These are phyloP conservation scores for Adansonia digitata DNA, from an alignment of 345 rosid species.

Conservation along the genomic window DNA sequence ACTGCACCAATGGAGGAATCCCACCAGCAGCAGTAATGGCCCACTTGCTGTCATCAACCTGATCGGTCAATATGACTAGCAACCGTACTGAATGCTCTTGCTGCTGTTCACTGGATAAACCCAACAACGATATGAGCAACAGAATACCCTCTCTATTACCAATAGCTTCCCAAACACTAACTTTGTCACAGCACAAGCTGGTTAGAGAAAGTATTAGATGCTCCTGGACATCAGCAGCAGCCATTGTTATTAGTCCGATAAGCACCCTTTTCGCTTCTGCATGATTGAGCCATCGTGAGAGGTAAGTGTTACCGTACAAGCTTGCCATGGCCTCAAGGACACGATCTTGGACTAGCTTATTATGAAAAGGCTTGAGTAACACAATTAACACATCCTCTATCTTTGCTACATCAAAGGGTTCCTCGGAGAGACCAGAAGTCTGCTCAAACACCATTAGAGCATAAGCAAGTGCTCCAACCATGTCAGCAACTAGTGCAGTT, in stretches of 20 bases:
- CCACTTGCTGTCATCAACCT: constrained; percentile 94
- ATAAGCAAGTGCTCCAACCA: constrained; percentile 78
- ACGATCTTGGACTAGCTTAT: constrained; percentile 69
- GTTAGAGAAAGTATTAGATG: constrained; percentile 54
- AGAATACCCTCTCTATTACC: constrained; percentile 84
- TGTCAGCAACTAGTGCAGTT: constrained; percentile 65
- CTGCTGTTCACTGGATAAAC: constrained; percentile 83
- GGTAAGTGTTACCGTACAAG: constrained; percentile 62
- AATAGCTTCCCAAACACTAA: constrained; percentile 72
- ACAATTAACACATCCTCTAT: constrained; percentile 55
- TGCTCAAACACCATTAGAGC: constrained; percentile 62
- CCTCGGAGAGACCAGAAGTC: constrained; percentile 40
- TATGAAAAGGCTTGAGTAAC: constrained; percentile 62
- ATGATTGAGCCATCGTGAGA: constrained; percentile 45
- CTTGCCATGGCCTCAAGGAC: constrained; percentile 91
- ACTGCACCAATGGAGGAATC: constrained; percentile 86
- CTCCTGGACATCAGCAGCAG: constrained; percentile 60
- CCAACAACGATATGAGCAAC: constrained; percentile 70
- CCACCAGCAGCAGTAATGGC: constrained; percentile 97
- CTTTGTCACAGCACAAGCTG: constrained; percentile 47
- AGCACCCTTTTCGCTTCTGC: constrained; percentile 83
- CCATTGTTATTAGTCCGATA: constrained; percentile 70
- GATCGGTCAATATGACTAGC: constrained; percentile 62
- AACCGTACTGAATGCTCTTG: constrained; percentile 78
- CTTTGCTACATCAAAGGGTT: constrained; percentile 50